phyloP scores from a whole-genome alignment of 2,329 filamentous ascomycete species.

The Zopfia rhizophila region DNA sequence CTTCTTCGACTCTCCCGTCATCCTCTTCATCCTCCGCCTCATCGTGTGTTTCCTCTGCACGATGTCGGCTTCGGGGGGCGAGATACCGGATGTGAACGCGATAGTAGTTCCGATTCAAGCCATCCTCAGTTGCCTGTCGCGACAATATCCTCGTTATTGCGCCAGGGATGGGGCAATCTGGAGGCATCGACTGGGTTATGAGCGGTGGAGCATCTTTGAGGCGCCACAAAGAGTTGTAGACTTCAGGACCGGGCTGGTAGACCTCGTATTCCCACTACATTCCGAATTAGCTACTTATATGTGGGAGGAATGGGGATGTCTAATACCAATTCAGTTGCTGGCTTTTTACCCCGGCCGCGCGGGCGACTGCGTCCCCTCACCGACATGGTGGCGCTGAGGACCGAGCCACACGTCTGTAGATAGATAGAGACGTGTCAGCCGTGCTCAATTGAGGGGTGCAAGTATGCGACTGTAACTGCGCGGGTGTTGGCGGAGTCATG shows the following conservation, averaged over 20 bases:
- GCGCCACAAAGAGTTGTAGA: constrained; percentile 43
- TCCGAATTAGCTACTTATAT: constrained; percentile 2
- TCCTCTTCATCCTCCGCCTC: constrained; percentile 5
- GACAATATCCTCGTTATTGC: constrained; percentile 40
- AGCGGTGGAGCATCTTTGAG: constrained; percentile 37
- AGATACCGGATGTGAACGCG: constrained; percentile 28
- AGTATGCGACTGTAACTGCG: too few relatives aligned
- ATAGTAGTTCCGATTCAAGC: constrained; percentile 37
- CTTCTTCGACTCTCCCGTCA: constrained; percentile 19
- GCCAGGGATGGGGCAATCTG: constrained; percentile 39
- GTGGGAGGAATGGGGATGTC: neutral
- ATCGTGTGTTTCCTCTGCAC: neutral
- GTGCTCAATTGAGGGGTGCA: too few relatives aligned
- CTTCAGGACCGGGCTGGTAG: constrained; percentile 38
- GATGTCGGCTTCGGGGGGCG: neutral
- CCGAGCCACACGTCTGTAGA: too few relatives aligned
- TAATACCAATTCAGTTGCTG: constrained; percentile 25
- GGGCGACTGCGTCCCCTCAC: constrained; percentile 28
- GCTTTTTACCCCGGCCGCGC: constrained; percentile 16
- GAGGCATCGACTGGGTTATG: constrained; percentile 36
- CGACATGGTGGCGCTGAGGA: too few relatives aligned
- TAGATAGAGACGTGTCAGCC: too few relatives aligned
- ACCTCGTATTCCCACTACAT: constrained; percentile 42
- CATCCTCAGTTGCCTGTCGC: constrained; percentile 40
- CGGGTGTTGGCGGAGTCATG: neutral